phyloP scores from a whole-genome alignment of 192 early-diverging fungal genomes.

The Podila horticola region DNA sequence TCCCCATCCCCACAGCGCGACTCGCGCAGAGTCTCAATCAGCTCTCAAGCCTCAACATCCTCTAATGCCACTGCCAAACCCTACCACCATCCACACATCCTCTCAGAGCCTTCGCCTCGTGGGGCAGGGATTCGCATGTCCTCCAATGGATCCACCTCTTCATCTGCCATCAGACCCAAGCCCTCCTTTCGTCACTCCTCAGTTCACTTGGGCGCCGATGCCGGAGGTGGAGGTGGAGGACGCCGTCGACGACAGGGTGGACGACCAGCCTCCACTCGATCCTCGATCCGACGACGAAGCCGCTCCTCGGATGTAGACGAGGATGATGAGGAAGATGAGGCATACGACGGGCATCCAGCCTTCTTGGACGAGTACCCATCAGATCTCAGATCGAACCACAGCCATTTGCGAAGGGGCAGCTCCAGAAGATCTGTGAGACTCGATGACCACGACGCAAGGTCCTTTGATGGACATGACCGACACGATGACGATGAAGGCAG shows the following conservation, averaged over 20 bases:
- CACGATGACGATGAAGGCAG: slow-evolving; percentile 50
- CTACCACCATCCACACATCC: slow-evolving; percentile 10
- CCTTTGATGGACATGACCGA: slow-evolving; percentile 23
- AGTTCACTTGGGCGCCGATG: slow-evolving; percentile 12
- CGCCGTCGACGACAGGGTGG: slow-evolving; percentile 18
- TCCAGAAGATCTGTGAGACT: slow-evolving; percentile 42
- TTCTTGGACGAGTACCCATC: background rate
- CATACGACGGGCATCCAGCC: slow-evolving; percentile 18
- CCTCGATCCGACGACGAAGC: slow-evolving; percentile 31
- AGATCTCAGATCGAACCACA: slow-evolving; percentile 25
- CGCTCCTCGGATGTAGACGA: slow-evolving; percentile 50
- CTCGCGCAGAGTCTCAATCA: slow-evolving; percentile 31
- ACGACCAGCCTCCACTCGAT: slow-evolving; percentile 34
- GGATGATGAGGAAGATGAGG: slow-evolving; percentile 37
- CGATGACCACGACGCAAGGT: slow-evolving; percentile 35
- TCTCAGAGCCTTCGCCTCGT: slow-evolving; percentile 10
- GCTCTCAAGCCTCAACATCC: slow-evolving; percentile 30
- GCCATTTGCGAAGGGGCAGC: slow-evolving; percentile 22
- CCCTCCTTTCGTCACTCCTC: slow-evolving; percentile 32
- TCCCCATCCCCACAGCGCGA: slow-evolving; percentile 9
- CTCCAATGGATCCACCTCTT: slow-evolving; percentile 1
- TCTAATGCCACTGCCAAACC: slow-evolving; percentile 28
- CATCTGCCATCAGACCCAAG: slow-evolving; percentile 17
- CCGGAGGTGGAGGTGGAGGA: slow-evolving; percentile 3
- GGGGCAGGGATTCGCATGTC: slow-evolving; percentile 4